These are phyloP conservation scores for Symmetrospora coprosmae DNA, from an alignment of 768 basidiomycete species.

Conservation along the genomic window DNA sequence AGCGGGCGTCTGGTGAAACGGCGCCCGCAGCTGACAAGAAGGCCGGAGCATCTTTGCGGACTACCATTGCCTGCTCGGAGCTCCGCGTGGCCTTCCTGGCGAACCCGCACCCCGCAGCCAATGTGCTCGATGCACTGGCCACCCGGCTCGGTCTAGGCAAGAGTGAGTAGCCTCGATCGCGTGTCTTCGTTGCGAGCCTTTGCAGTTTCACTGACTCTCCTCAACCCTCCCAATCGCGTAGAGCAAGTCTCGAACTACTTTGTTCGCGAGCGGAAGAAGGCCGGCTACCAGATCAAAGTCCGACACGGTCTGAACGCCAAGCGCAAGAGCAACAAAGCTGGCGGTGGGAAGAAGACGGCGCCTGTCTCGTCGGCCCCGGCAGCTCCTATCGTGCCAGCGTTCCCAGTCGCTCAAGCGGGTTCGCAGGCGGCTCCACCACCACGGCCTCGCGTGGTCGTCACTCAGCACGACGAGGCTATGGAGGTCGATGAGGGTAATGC, in stretches of 20 bases:
- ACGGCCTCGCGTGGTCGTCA: background rate
- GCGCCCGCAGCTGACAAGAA: background rate
- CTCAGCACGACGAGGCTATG: conserved; percentile 4
- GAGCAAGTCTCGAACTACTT: conserved; percentile 22
- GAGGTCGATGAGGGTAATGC: background rate
- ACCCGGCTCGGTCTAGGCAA: conserved; percentile 7
- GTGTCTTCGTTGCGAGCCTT: background rate
- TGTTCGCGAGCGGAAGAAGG: conserved; percentile 19
- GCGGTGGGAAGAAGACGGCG: background rate
- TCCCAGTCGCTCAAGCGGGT: no score
- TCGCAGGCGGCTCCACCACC: no score
- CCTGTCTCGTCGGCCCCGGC: no score
- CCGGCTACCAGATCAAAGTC: conserved; percentile 12
- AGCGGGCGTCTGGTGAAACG: no score
- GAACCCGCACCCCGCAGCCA: conserved; percentile 11
- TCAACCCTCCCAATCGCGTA: no score
- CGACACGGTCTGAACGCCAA: conserved; percentile 13
- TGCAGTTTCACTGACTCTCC: background rate
- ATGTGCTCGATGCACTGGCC: conserved; percentile 10
- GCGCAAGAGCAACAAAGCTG: background rate
- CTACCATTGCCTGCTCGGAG: conserved; percentile 15
- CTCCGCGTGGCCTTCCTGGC: conserved; percentile 3
- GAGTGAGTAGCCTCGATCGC: conserved; percentile 4
- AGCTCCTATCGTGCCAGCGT: no score
- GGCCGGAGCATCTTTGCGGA: conserved; percentile 4